These are phyloP conservation scores for Penicillium sp. DNA, from an alignment of 2,329 filamentous ascomycete species.

Conservation along the genomic window DNA sequence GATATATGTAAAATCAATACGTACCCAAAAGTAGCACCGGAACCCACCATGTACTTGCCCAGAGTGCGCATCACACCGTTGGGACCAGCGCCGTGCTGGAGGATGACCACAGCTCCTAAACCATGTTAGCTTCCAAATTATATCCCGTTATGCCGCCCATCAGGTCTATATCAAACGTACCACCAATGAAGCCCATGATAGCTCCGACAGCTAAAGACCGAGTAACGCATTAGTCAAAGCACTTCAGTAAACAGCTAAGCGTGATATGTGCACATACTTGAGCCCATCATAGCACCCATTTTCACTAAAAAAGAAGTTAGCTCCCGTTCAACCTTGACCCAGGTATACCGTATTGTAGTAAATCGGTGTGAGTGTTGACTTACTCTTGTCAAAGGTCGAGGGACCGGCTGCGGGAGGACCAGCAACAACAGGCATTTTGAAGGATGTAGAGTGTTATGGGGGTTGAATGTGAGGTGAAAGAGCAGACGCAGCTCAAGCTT, in stretches of 20 bases:
- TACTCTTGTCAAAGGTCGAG: constrained; percentile 72
- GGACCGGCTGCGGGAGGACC: constrained; percentile 56
- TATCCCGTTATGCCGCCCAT: not conserved
- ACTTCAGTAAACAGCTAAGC: not conserved
- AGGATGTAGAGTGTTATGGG: not conserved
- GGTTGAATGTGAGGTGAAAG: not conserved
- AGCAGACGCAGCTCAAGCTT: not conserved
- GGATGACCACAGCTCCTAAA: constrained; percentile 85
- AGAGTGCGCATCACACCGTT: constrained; percentile 93
- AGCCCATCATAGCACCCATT: constrained; percentile 98
- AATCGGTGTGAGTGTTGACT: constrained; percentile 27
- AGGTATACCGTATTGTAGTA: not conserved
- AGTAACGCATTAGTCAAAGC: constrained; percentile 18
- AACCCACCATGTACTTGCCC: constrained; percentile 95
- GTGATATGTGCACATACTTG: constrained; percentile 67
- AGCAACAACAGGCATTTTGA: constrained; percentile 58
- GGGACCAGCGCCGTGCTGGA: constrained; percentile 88
- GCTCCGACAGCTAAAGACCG: constrained; percentile 74
- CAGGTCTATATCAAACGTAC: constrained; percentile 52
- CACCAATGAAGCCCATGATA: constrained; percentile 98
- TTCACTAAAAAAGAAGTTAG: constrained; percentile 65
- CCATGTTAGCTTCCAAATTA: constrained; percentile 1
- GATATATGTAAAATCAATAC: constrained; percentile 20
- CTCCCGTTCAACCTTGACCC: not conserved
- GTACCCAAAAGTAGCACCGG: constrained; percentile 93